A percentile compares a stretch with the other conserved stretches of the same genome.
Conservation (phyloP, 768 basidiomycete genomes). For the Dentipellis fragilis region DNA sequence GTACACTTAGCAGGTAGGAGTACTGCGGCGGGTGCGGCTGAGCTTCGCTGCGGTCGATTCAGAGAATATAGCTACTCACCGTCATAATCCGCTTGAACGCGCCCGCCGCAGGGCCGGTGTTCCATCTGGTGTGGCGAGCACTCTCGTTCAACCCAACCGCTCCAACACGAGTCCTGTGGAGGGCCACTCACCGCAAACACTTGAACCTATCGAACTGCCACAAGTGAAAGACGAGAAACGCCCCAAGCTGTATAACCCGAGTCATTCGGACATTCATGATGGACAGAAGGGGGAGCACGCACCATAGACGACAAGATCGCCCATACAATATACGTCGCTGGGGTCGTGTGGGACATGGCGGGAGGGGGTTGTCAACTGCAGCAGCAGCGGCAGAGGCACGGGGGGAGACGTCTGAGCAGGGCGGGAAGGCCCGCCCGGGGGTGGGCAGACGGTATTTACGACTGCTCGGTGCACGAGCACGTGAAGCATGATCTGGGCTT, state of each 20-base stretch:
- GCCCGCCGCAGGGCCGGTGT: conserved; percentile 48
- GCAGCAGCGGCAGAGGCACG: neutral
- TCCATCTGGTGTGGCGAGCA: conserved; percentile 40
- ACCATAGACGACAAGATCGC: conserved; percentile 43
- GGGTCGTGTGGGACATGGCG: conserved; percentile 54
- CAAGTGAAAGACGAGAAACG: conserved; percentile 61
- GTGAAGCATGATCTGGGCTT: neutral
- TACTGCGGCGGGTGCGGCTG: conserved; percentile 34
- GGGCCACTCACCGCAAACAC: conserved; percentile 45
- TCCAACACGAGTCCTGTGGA: neutral
- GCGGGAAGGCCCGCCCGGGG: no score
- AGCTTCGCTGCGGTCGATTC: neutral
- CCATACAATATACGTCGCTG: conserved; percentile 57
- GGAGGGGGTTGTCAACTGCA: conserved; percentile 1
- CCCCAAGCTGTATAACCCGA: conserved; percentile 33
- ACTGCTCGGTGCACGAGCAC: no score
- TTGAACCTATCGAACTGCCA: conserved; percentile 77
- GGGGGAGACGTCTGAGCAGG: neutral
- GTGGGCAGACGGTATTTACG: no score
- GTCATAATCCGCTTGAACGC: conserved; percentile 84
- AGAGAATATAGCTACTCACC: conserved; percentile 29
- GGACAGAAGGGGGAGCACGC: conserved; percentile 13
- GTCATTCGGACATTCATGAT: neutral
- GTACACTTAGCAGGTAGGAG: conserved; percentile 56
- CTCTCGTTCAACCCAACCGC: neutral